Conservation (phyloP, 371 early-diverging fungal species). For the Entomophthora muscae region DNA sequence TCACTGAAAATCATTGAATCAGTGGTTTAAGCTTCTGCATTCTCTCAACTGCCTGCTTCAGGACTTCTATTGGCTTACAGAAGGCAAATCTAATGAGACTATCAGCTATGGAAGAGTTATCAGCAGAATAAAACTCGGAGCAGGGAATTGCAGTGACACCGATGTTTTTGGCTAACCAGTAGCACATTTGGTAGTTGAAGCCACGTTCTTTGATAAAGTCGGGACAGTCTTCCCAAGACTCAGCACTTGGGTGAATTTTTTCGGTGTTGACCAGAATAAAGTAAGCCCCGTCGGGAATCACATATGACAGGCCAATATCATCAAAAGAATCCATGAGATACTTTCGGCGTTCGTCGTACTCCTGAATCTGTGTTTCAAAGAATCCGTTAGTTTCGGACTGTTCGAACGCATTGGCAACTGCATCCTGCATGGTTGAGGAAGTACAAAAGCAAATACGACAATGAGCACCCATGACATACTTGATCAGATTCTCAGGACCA, state of each 20-base stretch:
- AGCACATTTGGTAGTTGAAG: constrained; percentile 63
- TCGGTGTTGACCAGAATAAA: constrained; percentile 74
- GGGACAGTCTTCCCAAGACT: constrained; percentile 35
- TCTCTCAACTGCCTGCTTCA: constrained; percentile 55
- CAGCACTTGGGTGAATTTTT: constrained; percentile 41
- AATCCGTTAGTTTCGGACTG: constrained; percentile 36
- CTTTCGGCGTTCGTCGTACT: constrained; percentile 54
- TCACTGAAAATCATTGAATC: constrained; percentile 24
- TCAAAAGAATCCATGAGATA: constrained; percentile 51
- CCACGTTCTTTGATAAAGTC: constrained; percentile 36
- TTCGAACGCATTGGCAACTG: constrained; percentile 60
- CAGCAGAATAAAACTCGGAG: constrained; percentile 68
- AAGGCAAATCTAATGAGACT: constrained; percentile 80
- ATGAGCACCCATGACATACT: constrained; percentile 69
- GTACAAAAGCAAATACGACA: constrained; percentile 78
- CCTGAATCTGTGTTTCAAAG: constrained; percentile 43
- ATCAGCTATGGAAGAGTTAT: constrained; percentile 47
- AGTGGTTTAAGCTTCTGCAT: constrained; percentile 40
- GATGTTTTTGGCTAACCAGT: constrained; percentile 73
- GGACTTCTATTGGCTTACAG: constrained; percentile 76
- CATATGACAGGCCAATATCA: constrained; percentile 53
- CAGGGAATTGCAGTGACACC: constrained; percentile 90
- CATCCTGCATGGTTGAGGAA: constrained; percentile 83
- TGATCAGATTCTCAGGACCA: constrained; percentile 55
- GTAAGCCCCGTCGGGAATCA: constrained; percentile 83